These are phyloP conservation scores for Multifurca ochricompacta DNA, from an alignment of 768 basidiomycete genomes.

Conservation along the genomic window DNA sequence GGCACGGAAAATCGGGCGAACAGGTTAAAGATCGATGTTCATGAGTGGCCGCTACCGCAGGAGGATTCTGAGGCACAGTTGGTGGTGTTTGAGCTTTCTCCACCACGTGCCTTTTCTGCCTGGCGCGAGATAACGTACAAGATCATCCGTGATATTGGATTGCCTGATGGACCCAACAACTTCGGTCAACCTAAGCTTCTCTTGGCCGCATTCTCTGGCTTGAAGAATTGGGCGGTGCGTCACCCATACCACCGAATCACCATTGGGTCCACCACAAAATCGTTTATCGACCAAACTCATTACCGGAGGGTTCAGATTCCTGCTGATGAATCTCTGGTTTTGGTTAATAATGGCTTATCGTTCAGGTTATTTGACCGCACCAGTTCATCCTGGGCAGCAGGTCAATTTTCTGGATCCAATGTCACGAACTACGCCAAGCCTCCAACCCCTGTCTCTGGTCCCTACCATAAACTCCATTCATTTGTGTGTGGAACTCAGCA, in stretches of 20 bases:
- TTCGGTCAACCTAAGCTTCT: not conserved
- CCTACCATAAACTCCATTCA: not conserved
- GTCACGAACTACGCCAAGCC: not conserved
- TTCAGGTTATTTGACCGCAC: conserved; percentile 3
- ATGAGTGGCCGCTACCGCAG: conserved; percentile 12
- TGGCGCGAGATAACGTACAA: conserved; percentile 10
- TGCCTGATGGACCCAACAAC: not conserved
- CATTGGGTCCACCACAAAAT: conserved; percentile 10
- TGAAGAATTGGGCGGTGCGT: not conserved
- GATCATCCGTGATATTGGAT: conserved; percentile 6
- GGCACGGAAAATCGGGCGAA: not conserved
- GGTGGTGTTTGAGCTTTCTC: conserved; percentile 9
- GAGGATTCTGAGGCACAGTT: not conserved
- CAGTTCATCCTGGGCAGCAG: not conserved
- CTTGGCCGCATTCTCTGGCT: conserved; percentile 4
- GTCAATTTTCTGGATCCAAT: not conserved
- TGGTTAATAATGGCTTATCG: conserved; percentile 4
- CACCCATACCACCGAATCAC: not conserved
- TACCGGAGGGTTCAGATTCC: conserved; percentile 1
- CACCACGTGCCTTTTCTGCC: conserved; percentile 5
- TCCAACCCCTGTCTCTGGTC: not conserved
- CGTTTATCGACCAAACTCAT: not conserved
- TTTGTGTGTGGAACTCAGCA: not conserved
- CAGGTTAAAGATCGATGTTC: not conserved
- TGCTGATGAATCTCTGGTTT: not conserved